phyloP scores from a whole-genome alignment of 2,329 filamentous ascomycete genomes.

The Aspergillus fumigatus region DNA sequence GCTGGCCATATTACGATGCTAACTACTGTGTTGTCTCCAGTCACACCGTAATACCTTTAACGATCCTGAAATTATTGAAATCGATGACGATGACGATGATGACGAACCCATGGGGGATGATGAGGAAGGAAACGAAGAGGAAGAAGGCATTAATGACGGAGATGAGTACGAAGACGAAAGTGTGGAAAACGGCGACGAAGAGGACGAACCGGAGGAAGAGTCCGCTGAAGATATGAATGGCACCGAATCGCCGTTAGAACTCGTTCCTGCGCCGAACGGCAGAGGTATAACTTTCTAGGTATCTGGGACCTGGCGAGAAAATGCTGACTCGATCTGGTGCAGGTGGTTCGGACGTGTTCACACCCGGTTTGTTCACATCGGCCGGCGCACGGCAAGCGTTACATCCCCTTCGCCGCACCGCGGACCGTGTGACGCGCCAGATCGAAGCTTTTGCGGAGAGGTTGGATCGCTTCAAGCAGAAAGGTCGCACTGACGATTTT shows the following conservation, averaged over 20 bases:
- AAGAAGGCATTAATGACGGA: slow-evolving; percentile 8
- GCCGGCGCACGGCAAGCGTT: slow-evolving; percentile 49
- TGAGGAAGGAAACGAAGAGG: slow-evolving; percentile 20
- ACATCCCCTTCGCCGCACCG: slow-evolving; percentile 59
- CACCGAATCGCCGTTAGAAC: slow-evolving; percentile 18
- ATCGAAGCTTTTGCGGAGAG: slow-evolving; percentile 82
- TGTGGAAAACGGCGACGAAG: slow-evolving; percentile 24
- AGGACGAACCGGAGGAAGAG: slow-evolving; percentile 22
- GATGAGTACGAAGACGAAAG: slow-evolving; percentile 26
- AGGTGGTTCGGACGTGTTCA: slow-evolving; percentile 16
- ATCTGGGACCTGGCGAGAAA: not conserved
- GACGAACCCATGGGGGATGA: slow-evolving; percentile 18
- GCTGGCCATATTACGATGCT: slow-evolving; percentile 8
- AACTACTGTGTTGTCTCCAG: slow-evolving; percentile 10
- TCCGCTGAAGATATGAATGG: slow-evolving; percentile 26
- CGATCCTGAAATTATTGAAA: slow-evolving; percentile 36
- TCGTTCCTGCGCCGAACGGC: slow-evolving; percentile 13
- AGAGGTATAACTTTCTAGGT: slow-evolving; percentile 10
- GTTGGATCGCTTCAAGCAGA: slow-evolving; percentile 68
- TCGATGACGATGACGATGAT: slow-evolving; percentile 34
- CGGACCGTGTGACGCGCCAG: slow-evolving; percentile 69
- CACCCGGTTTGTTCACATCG: slow-evolving; percentile 39
- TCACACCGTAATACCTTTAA: slow-evolving; percentile 17
- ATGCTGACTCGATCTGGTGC: slow-evolving; percentile 8
- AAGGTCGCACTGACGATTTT: slow-evolving; percentile 47